Conservation (phyloP, 371 early-diverging fungal species). For the Lichtheimia ornata region DNA sequence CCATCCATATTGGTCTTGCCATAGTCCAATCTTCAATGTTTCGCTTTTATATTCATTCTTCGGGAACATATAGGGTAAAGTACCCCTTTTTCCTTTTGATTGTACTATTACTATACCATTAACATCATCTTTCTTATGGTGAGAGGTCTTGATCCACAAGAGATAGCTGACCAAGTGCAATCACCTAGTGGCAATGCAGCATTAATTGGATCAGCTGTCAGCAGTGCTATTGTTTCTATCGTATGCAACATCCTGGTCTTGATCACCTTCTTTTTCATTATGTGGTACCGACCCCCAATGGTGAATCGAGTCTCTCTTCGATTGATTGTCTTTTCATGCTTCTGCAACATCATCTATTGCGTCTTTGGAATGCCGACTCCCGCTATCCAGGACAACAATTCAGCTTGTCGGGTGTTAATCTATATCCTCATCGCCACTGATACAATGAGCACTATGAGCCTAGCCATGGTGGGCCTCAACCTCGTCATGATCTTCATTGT, state of each 20-base stretch:
- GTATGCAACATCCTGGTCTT: conserved; percentile 16
- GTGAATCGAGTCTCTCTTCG: conserved; percentile 39
- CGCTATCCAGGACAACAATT: conserved; percentile 3
- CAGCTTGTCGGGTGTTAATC: conserved; percentile 18
- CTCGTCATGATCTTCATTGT: conserved; percentile 35
- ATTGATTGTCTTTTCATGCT: conserved; percentile 28
- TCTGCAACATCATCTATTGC: conserved; percentile 24
- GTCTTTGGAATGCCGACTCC: conserved; percentile 12
- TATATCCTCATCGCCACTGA: conserved; percentile 27
- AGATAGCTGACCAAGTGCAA: too few relatives aligned
- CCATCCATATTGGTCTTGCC: too few relatives aligned
- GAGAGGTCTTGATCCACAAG: too few relatives aligned
- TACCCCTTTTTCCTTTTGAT: too few relatives aligned
- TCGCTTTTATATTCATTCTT: too few relatives aligned
- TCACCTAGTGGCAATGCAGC: too few relatives aligned
- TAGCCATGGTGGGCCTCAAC: conserved; percentile 40
- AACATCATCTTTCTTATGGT: too few relatives aligned
- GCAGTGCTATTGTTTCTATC: conserved; percentile 16
- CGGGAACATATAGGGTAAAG: too few relatives aligned
- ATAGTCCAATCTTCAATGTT: too few relatives aligned
- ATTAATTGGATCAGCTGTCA: background rate
- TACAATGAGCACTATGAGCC: conserved; percentile 29
- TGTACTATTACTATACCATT: too few relatives aligned
- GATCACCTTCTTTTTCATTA: conserved; percentile 18
- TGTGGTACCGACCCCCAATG: conserved; percentile 20